phyloP scores from a whole-genome alignment of 2,329 filamentous ascomycete species.

The Aspergillus tanneri region DNA sequence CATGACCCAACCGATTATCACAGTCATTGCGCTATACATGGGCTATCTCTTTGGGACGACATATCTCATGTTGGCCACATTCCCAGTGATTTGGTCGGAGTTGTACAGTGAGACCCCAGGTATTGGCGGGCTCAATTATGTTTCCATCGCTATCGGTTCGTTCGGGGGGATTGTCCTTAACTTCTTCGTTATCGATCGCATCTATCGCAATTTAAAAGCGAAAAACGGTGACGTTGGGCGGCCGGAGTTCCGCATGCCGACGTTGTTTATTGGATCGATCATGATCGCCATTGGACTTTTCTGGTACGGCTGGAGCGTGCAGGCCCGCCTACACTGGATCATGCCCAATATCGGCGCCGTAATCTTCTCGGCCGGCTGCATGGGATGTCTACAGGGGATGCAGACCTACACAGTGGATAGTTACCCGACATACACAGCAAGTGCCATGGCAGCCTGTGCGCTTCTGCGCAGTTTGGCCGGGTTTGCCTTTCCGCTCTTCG shows the following conservation, averaged over 20 bases:
- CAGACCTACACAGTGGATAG: conserved; percentile 38
- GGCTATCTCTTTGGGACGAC: conserved; percentile 57
- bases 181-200: conserved; percentile 48
- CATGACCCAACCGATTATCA: conserved; percentile 59
- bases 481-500: conserved; percentile 38
- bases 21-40: conserved; percentile 54
- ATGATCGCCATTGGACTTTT: conserved; percentile 55
- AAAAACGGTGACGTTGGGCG: conserved; percentile 39
- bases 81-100: conserved; percentile 57
- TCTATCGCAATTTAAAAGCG: conserved; percentile 49
- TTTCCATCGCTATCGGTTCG: conserved; percentile 62
- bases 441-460: conserved; percentile 22
- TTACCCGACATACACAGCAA: conserved; percentile 29
- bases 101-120: conserved; percentile 56
- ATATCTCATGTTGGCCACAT: conserved; percentile 37
- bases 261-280: conserved; percentile 54
- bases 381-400: conserved; percentile 35
- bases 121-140: conserved; percentile 62
- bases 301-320: conserved; percentile 59
- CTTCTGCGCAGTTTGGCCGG: conserved; percentile 16
- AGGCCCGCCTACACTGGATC: conserved; percentile 51
- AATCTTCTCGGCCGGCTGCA: conserved; percentile 47
- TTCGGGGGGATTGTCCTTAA: conserved; percentile 52
- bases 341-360: conserved; percentile 52
- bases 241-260: conserved; percentile 63